Evolutionary conservation across 73 alveolate species (phyloP).

Genomic region (Paramecium primaurelia): DNA sequence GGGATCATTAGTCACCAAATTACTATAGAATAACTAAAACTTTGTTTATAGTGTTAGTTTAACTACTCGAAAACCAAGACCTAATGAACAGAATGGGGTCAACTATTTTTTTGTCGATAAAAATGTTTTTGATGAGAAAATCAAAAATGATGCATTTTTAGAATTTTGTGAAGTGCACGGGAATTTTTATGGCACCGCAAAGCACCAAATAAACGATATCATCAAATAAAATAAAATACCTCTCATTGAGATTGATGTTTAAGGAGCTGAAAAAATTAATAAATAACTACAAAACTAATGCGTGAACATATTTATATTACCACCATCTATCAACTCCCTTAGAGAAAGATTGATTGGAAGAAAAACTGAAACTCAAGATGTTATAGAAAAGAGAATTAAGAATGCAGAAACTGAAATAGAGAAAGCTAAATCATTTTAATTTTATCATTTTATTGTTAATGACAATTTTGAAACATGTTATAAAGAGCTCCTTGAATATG

Average conservation of each 20-base stretch:
- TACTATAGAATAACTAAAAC: slow-evolving; percentile 61
- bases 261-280: slow-evolving; percentile 67
- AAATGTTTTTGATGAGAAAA: slow-evolving; percentile 62
- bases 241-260: slow-evolving; percentile 62
- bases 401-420: slow-evolving; percentile 58
- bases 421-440: neutral
- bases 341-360: slow-evolving; percentile 72
- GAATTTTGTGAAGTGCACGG: slow-evolving; percentile 65
- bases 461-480: neutral
- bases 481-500: neutral
- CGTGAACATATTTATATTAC: slow-evolving; percentile 56
- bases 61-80: slow-evolving; percentile 75
- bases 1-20: slow-evolving; percentile 68
- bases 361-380: slow-evolving; percentile 68
- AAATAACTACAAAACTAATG: slow-evolving; percentile 49
- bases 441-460: neutral
- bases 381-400: slow-evolving; percentile 34
- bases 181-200: slow-evolving; percentile 64
- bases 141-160: slow-evolving; percentile 49
- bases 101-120: slow-evolving; percentile 69
- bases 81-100: slow-evolving; percentile 75
- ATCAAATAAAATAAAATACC: slow-evolving; percentile 19
- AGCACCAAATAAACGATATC: slow-evolving; percentile 37
- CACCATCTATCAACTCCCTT: slow-evolving; percentile 66
- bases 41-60: slow-evolving; percentile 71